Conservation (phyloP, 768 basidiomycete species). For the Boletus sp. region DNA sequence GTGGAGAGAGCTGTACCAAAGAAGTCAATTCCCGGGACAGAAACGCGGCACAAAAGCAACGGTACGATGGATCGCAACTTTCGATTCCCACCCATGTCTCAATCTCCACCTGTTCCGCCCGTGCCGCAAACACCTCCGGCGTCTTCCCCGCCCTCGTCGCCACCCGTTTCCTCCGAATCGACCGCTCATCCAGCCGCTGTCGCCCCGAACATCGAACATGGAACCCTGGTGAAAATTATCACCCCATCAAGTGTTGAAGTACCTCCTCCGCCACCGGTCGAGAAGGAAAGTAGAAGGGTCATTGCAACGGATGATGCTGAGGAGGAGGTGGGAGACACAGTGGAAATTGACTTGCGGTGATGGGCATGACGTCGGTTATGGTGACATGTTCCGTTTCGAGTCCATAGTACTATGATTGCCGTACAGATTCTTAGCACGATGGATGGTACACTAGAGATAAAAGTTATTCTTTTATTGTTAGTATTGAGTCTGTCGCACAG, state of each 20-base stretch:
- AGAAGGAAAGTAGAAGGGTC: conserved; percentile 57
- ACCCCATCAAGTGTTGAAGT: conserved; percentile 70
- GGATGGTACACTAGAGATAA: conserved; percentile 6
- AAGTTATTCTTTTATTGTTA: conserved; percentile 6
- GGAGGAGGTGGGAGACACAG: conserved; percentile 78
- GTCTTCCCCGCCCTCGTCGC: conserved; percentile 30
- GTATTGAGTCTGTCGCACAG: background rate
- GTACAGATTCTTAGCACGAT: background rate
- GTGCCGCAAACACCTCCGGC: conserved; percentile 19
- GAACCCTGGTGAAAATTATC: conserved; percentile 36
- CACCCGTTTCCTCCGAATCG: conserved; percentile 23
- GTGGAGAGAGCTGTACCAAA: conserved; percentile 27
- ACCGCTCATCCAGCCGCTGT: conserved; percentile 1
- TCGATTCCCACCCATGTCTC: conserved; percentile 54
- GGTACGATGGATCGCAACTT: conserved; percentile 81
- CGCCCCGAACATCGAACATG: conserved; percentile 8
- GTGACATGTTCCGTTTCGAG: background rate
- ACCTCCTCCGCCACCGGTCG: conserved; percentile 75
- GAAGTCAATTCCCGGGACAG: conserved; percentile 9
- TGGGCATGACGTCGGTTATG: conserved; percentile 1
- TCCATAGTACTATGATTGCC: background rate
- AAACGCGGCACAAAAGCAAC: conserved; percentile 43
- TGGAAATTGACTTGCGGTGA: conserved; percentile 61
- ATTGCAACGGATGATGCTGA: conserved; percentile 55
- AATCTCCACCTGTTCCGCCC: conserved; percentile 12